Percentiles rank a stretch among this genome's conserved stretches.
Conservation (phyloP, 176 grass and related monocot species). For the Puya raimondii region DNA sequence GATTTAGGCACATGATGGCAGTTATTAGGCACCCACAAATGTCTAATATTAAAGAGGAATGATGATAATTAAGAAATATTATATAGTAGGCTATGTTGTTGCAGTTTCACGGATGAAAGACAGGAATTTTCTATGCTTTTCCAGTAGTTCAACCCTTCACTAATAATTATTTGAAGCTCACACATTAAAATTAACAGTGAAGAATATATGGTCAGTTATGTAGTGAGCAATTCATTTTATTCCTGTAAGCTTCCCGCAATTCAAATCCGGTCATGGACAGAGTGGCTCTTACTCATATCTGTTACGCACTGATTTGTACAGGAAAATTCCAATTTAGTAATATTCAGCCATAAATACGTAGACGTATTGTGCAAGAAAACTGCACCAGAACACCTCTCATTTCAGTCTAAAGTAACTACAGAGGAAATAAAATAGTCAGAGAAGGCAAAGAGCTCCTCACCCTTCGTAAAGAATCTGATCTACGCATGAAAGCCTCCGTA, state of each 20-base stretch:
- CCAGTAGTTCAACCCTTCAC: not conserved
- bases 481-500: slow-evolving; percentile 80
- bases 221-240: not conserved
- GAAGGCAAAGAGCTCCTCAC: slow-evolving; percentile 27
- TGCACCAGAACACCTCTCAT: not conserved
- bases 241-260: not conserved
- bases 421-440: not conserved
- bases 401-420: slow-evolving; percentile 4
- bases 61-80: no score
- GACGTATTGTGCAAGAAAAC: not conserved
- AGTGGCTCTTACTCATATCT: not conserved
- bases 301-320: not conserved
- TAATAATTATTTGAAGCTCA: not conserved
- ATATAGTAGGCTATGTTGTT: no score
- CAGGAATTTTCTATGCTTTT: not conserved
- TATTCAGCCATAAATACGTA: not conserved
- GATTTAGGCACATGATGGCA: no score
- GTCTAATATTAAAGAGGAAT: no score
- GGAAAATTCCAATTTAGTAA: not conserved
- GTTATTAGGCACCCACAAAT: no score
- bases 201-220: not conserved
- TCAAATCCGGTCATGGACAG: not conserved
- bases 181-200: not conserved
- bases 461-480: slow-evolving; percentile 77
- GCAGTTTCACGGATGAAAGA: not conserved